Base-by-base conservation (phyloP, 139 green algal genomes). In the Coccomyxa sp. region DNA sequence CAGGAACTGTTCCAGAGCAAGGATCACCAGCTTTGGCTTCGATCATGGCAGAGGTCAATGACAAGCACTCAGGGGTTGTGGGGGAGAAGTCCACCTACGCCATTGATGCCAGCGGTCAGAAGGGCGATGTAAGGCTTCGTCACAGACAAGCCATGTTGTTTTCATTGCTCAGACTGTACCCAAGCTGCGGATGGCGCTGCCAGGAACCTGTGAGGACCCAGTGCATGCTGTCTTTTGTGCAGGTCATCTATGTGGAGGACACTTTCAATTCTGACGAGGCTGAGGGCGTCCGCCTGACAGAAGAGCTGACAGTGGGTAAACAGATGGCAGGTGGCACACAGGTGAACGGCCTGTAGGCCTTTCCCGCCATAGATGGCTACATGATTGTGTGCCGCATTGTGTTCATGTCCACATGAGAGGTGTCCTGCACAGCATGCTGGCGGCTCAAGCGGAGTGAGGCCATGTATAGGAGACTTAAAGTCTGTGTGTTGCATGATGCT, bases 301-400 rank as follows among this genome's bases (percentile, higher is more conserved):
- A 68, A 39, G 77, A 76, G 22, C 55, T 76, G 18, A 70, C 39
- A 0, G 36, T 81, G 22, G 69, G 77, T 34, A 81, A 81, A 37
- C 38, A 77, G 40, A 54, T 81, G 35, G 77, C 40, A 8, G 77
- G 69, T 18, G 77, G 77, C n/a, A 64, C 72, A 12, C 76, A 80
- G 69, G 76, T 70, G 38, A 75, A 39, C 35, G 54, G 55, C 27
- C 2, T 64, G 22, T 58, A 58, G n/a, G n/a, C n/a, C n/a, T n/a
- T n/a, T n/a, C n/a, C n/a, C n/a, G n/a, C n/a, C n/a, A n/a, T n/a
- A n/a, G n/a, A n/a, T n/a, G n/a, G n/a, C n/a, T n/a, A n/a, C n/a
- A n/a, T n/a, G n/a, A n/a, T n/a, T n/a, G n/a, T n/a, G n/a, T n/a
- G n/a, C n/a, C n/a, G n/a, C n/a, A n/a, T n/a, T n/a, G n/a, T n/a